Conservation (phyloP, 805 yeast genomes). For the Maudiozyma pseudohumilis region DNA sequence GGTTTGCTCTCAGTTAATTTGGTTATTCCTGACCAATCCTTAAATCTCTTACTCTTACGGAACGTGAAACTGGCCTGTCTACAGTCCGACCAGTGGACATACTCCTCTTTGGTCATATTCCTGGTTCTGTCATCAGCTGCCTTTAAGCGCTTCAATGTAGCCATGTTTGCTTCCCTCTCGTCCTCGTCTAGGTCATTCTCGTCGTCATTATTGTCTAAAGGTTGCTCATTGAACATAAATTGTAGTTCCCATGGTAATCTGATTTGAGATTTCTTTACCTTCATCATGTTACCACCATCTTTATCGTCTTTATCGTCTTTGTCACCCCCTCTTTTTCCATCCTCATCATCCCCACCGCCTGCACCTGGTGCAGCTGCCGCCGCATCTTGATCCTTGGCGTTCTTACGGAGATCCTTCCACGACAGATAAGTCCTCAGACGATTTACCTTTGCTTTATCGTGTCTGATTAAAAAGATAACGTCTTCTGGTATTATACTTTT, state of each 20-base stretch:
- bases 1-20: conserved; percentile 83
- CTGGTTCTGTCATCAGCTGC: conserved; percentile 90
- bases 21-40: conserved; percentile 91
- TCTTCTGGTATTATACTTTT: conserved; percentile 86
- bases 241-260: conserved; percentile 92
- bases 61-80: conserved; percentile 95
- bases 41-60: conserved; percentile 83
- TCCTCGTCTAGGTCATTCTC: conserved; percentile 71
- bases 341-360: conserved; percentile 29
- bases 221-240: conserved; percentile 88
- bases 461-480: conserved; percentile 82
- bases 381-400: conserved; percentile 56
- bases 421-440: conserved; percentile 82
- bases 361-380: conserved; percentile 47
- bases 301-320: conserved; percentile 33
- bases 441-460: conserved; percentile 89
- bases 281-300: conserved; percentile 36
- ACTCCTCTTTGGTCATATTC: conserved; percentile 92
- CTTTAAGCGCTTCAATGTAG: conserved; percentile 80
- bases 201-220: conserved; percentile 59
- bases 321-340: conserved; percentile 18
- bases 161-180: conserved; percentile 79
- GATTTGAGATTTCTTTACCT: conserved; percentile 65
- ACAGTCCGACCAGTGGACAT: conserved; percentile 98
- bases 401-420: conserved; percentile 94